Base-by-base conservation (phyloP, 805 yeast genomes). In the Lipomyces sp. region DNA sequence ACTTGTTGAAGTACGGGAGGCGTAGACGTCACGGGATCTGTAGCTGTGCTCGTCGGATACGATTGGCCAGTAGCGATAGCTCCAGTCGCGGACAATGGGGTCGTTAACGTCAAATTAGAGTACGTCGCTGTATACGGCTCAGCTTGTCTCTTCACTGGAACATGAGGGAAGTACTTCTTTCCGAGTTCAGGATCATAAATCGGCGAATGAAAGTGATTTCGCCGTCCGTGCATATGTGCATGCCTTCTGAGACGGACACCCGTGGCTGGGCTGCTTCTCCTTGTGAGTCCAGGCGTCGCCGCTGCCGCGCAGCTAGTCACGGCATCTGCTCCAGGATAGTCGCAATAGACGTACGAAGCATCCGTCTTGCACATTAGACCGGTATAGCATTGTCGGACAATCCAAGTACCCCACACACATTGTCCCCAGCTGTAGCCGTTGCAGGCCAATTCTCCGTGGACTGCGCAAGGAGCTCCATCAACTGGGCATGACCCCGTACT, bases 161-260 rank as follows among this genome's bases (percentile, higher is more conserved):
- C 70, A 54, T 67, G 68, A 4, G 70, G 70, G 18, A 30, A 57
- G 62, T 53, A 57, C 29, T 54, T 29, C 60, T 56, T 64, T 24
- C 70, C 70, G 4, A 64, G n/a, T 7, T 55, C 68, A 18, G 59
- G 62, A 33, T 57, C 30, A 37, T 53, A 64, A n/a, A 66, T 60
- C 2, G 62, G 63, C 13, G 60, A 53, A 7, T 54, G 35, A 32
- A 53, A 51, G 10, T 51, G 82, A 69, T 83, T 82, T 58, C 81
- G 77, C 67, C 80, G 84, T n/a, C 86, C 86, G n/a, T 51, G 54
- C 34, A 32, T 32, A 51, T 51, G 54, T 7, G 34, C 34, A 51
- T 51, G 13, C 54, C 18, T n/a, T 11, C 54, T 10, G 5, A 8
- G 48, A 13, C 18, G 48, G 8, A 24, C 24, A 42, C 24, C 48